phyloP scores from a whole-genome alignment of 306 rosid genomes.

The Lupinus albus region DNA sequence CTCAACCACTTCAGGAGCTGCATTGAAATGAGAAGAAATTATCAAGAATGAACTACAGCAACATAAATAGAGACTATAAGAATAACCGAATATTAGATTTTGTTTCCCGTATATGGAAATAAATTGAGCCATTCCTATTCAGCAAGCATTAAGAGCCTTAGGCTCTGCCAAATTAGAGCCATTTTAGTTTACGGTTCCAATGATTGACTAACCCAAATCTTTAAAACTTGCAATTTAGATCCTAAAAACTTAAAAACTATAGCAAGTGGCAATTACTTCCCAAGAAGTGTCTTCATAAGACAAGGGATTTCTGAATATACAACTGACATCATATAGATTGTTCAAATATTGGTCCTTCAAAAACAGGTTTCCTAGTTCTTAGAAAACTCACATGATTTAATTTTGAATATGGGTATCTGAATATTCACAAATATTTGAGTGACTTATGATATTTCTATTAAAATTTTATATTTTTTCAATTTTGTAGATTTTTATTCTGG shows the following conservation, averaged over 20 bases:
- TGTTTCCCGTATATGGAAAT: slow-evolving; percentile 8
- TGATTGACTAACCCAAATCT: slow-evolving; percentile 13
- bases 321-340: too few species aligned
- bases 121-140: slow-evolving; percentile 13
- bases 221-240: slow-evolving; percentile 6
- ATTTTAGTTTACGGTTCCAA: slow-evolving; percentile 3
- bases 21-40: slow-evolving; percentile 31
- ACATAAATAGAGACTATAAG: slow-evolving; percentile 21
- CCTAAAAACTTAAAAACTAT: slow-evolving; percentile 8
- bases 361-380: too few species aligned
- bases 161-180: not conserved
- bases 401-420: too few species aligned
- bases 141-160: not conserved
- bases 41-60: slow-evolving; percentile 27
- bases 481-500: too few species aligned
- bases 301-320: too few species aligned
- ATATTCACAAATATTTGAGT: too few species aligned
- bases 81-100: slow-evolving; percentile 2
- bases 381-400: too few species aligned
- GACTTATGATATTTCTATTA: too few species aligned
- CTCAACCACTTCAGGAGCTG: slow-evolving; percentile 97
- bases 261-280: not conserved
- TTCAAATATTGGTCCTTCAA: too few species aligned
- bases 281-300: not conserved
- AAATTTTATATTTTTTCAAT: too few species aligned